Evolutionary conservation across 2,329 filamentous ascomycete genomes (phyloP), one percentile per base, ranked within the genome.

Genomic region (Monosporascus sp.): DNA sequence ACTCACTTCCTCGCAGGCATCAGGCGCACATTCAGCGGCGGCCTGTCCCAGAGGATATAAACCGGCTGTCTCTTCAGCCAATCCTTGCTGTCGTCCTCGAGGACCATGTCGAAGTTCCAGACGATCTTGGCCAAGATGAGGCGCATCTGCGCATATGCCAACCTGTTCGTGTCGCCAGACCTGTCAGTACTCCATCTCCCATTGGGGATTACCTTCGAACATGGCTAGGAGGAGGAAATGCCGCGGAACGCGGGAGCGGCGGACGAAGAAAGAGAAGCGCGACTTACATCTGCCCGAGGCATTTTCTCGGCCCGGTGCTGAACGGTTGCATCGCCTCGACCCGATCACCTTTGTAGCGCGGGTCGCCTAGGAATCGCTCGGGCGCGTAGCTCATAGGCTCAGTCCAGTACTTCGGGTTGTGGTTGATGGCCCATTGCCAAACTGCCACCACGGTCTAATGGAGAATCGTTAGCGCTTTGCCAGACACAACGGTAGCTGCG

Each of bases 91-190:
- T 65, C 64, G 0, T 65, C 58, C 3, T 53, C 54, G 7, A 73
- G 57, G 17, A 54, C 53, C 54, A 74, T 52, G 49, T 74, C 71
- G 55, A 75, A 75, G 51, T 70, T 70, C 52, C 64, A 75, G 5
- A 74, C 53, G 17, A 75, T 55, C 19, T 64, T 63, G 5, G 71
- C 68, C 2, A 75, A 53, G 36, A 74, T 69, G 40, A 75, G 57
- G 31, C 72, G 68, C 70, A 75, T 73, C 61, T 75, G 72, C 7
- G 65, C 66, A 50, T 73, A 72, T 9, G 73, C 72, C 37, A 75
- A 66, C 52, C 70, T 74, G 45, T 48, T 7, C n/a, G 40, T 26
- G 48, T 64, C 16, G 62, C 55, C 34, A 54, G 49, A 45, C 48
- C 24, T 24, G 48, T 50, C 48, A 50, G 48, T 37, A 51, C 41